Base-by-base conservation (phyloP, 163 green algal species). In the Scenedesmus sp. region DNA sequence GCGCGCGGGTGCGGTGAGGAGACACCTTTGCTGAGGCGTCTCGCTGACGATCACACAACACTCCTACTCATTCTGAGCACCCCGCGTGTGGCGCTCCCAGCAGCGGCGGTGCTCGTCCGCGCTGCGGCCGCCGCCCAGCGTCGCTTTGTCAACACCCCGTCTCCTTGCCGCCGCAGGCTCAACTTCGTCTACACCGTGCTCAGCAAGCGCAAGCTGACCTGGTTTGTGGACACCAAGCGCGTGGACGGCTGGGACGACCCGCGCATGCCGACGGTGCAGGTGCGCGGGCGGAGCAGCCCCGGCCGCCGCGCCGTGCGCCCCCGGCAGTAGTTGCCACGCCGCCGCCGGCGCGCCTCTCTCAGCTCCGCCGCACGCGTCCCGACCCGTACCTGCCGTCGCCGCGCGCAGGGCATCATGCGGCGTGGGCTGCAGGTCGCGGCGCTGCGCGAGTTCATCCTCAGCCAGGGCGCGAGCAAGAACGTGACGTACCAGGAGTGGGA, bases 131-230 rank as follows among this genome's bases (percentile, higher is more conserved):
- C 39, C 39, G 39, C 24, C 10, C 53, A 28, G 53, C 53, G 29
- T 11, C 14, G 10, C 26, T 65, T 47, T 11, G 3, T 48, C 31
- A 31, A 33, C 26, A 51, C 10, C 33, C 9, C 45, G 1, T 20
- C 24, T 18, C n/a, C 39, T 15, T 24, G 4, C 7, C 22, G 9
- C 14, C 29, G 36, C 85, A 94, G 90, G n/a, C 86, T 99, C 24
- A 97, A 96, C 87, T 98, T 99, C 70, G 81, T 97, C 47, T 91
- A 98, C 88, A 99, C 96, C 0, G 87, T 99, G 58, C 84, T 99
- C 39, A 96, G 87, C 58, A 99, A 99, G 90, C 91, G 96, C 73
- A 99, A 99, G 91, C 92, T 99, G 48, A 94, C 92, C 17, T 96
- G 91, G 93, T 97, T 98, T 78, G 94, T 98, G 29, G 86, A 96